Percentiles rank a stretch among this genome's conserved stretches.
Evolutionary conservation across 192 early-diverging fungal genomes (phyloP).

Genomic region (Coemansia asiatica): DNA sequence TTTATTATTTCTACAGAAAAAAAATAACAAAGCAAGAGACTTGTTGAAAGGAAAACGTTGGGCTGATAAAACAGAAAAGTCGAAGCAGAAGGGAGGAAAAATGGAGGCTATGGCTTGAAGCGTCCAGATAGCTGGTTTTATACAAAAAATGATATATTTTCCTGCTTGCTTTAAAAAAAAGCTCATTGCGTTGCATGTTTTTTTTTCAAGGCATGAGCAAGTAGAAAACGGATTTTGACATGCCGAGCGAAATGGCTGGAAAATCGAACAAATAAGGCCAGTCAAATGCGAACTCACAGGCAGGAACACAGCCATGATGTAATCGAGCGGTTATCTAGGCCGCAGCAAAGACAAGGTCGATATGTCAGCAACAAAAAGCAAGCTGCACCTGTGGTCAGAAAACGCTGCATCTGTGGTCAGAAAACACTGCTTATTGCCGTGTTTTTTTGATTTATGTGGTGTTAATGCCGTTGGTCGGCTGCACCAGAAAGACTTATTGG

Average conservation of each 20-base stretch:
- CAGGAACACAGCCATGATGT: not conserved
- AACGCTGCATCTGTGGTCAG: not conserved
- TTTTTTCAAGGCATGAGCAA: not conserved
- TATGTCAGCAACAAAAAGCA: not conserved
- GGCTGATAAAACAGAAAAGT: no score
- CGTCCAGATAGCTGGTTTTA: no score
- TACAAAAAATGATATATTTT: no score
- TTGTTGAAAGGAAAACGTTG: not conserved
- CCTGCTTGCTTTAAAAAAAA: not conserved
- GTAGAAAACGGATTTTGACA: not conserved
- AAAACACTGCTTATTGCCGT: not conserved
- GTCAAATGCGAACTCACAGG: not conserved
- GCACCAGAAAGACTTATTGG: not conserved
- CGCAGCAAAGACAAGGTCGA: not conserved
- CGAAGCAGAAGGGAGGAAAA: not conserved
- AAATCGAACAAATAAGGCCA: not conserved
- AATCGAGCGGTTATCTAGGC: not conserved
- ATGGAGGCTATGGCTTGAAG: no score
- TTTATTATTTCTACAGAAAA: no score
- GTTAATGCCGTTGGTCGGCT: not conserved
- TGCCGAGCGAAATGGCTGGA: not conserved
- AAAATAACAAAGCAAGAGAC: not conserved
- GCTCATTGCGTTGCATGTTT: not conserved
- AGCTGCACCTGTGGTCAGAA: not conserved
- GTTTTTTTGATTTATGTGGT: not conserved